Evolutionary conservation across 2,329 filamentous ascomycete species (phyloP).

Genomic region (Chaetomium sp.): DNA sequence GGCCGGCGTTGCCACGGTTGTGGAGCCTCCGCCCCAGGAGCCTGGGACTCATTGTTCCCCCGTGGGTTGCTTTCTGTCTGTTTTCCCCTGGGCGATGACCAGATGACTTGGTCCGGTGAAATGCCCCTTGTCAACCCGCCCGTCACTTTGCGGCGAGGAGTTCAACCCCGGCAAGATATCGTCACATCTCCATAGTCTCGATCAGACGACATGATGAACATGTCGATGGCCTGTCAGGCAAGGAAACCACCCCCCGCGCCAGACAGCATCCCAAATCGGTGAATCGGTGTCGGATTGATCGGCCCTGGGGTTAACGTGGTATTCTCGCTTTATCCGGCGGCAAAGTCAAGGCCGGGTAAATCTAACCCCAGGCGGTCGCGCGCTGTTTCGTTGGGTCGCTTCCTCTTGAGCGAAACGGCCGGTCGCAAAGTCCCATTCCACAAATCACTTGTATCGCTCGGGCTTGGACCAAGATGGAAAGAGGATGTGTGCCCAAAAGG

Average conservation of each 20-base stretch:
- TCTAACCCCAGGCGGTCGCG: background rate
- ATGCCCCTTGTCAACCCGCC: background rate
- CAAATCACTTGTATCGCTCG: background rate
- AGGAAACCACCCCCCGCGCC: background rate
- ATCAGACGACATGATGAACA: background rate
- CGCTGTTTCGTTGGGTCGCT: background rate
- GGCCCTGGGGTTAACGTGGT: conserved; percentile 1
- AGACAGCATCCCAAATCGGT: background rate
- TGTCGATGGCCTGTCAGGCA: background rate
- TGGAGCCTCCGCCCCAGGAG: background rate
- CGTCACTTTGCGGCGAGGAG: background rate
- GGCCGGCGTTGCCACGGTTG: background rate
- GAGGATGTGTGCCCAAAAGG: background rate
- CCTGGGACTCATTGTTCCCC: background rate
- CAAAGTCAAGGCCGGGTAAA: conserved; percentile 1
- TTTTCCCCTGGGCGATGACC: background rate
- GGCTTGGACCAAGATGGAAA: background rate
- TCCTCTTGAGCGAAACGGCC: background rate
- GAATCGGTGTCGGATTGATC: background rate
- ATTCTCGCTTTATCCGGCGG: background rate
- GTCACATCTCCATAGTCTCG: background rate
- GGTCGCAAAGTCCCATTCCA: background rate
- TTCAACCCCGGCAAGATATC: background rate
- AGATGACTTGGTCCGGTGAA: background rate
- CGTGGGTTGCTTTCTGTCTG: background rate